Conservation (phyloP, 2,329 filamentous ascomycete species). For the Microcyclosporella mali region DNA sequence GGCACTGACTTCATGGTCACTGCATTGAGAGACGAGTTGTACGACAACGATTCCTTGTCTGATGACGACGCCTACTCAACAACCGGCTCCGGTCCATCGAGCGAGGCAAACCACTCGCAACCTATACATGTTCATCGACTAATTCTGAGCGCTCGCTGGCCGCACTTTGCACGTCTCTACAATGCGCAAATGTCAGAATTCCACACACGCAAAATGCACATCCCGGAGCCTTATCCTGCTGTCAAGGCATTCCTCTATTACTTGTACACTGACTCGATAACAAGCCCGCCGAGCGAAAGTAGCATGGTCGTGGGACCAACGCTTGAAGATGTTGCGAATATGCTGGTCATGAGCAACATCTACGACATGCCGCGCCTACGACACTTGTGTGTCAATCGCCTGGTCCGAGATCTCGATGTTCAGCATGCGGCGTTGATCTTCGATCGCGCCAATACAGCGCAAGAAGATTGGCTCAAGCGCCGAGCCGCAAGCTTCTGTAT, state of each 20-base stretch:
- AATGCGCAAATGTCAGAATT: conserved; percentile 95
- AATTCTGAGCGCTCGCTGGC: conserved; percentile 91
- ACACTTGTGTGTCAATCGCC: conserved; percentile 80
- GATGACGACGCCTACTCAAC: conserved; percentile 44
- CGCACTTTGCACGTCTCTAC: conserved; percentile 89
- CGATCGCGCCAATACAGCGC: conserved; percentile 85
- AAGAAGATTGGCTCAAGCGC: conserved; percentile 88
- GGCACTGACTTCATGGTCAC: conserved; percentile 90
- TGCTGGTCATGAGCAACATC: conserved; percentile 95
- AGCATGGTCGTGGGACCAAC: conserved; percentile 40
- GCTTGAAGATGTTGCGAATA: conserved; percentile 80
- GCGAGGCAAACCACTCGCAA: conserved; percentile 52
- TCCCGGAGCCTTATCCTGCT: conserved; percentile 89
- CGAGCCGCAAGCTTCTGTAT: conserved; percentile 84
- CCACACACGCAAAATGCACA: conserved; percentile 95
- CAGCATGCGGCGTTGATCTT: conserved; percentile 93
- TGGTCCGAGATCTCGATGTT: conserved; percentile 86
- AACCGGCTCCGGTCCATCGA: conserved; percentile 9
- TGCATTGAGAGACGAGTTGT: conserved; percentile 65
- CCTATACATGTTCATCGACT: conserved; percentile 94
- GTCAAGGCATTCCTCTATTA: conserved; percentile 95
- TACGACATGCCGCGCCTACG: conserved; percentile 95
- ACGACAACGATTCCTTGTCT: conserved; percentile 53
- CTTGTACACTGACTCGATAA: conserved; percentile 90
- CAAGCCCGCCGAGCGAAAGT: conserved; percentile 25